Evolutionary conservation across 2,329 filamentous ascomycete genomes (phyloP), one percentile per base, ranked within the genome.

Genomic region (Aspergillus sp.): DNA sequence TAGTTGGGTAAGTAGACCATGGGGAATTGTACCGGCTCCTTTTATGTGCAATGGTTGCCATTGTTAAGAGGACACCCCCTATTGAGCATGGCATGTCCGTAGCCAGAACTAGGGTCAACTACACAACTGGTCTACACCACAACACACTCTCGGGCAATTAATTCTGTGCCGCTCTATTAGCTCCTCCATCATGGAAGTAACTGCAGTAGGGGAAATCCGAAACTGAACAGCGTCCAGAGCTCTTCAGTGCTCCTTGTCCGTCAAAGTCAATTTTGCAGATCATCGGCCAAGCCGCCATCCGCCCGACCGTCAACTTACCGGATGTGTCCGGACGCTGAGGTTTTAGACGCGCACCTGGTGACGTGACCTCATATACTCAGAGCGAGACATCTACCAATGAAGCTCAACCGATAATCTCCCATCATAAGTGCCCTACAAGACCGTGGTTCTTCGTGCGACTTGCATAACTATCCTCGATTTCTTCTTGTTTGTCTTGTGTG

Each of bases 251-350:
- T 3, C 25, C 23, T 49, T 17, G 47, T 50, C 47, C 15, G 47
- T 30, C 47, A 30, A 10, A 17, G 8, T 50, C n/a, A n/a, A 17
- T 10, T 54, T 15, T 23, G 39, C 39, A 55, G 55, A 57, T 57
- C 47, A 7, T 39, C 30, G 13, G 48, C 39, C 48, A 43, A 53
- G 48, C 56, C 39, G 38, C 47, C 39, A 32, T 55, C 53, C 53
- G 53, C 28, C 25, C 30, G 53, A 30, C 53, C 39, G 41, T 15
- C 38, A 13, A 53, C n/a, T 45, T 30, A 30, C 53, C 39, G 19
- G 39, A 47, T 53, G 38, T 39, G 51, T 53, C 32, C 17, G 19
- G 32, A 21, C 17, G 13, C 36, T 52, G n/a, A 36, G 36, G 32
- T 17, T 43, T 45, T 13, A 10, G 41, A 45, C 41, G 19, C 19